Percentiles rank a stretch among this genome's conserved stretches.
Evolutionary conservation across 2,329 filamentous ascomycete genomes (phyloP).

Genomic region (Fusarium acutatum): DNA sequence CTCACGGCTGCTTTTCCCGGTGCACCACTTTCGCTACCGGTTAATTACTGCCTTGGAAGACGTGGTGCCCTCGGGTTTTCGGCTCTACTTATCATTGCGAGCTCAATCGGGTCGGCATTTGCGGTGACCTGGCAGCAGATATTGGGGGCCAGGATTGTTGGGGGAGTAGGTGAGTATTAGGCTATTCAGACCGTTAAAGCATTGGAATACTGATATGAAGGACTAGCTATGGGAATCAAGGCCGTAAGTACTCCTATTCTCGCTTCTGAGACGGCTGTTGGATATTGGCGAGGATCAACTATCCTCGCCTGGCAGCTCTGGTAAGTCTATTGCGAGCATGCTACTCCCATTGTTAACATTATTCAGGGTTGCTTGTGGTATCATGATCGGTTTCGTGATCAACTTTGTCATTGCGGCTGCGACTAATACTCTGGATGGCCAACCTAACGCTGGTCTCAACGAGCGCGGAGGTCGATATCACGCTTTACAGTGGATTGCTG

Average conservation of each 20-base stretch:
- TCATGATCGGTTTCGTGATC: constrained; percentile 37
- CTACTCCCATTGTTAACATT: not conserved
- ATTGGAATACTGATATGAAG: not conserved
- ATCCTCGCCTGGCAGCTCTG: constrained; percentile 59
- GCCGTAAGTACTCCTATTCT: constrained; percentile 58
- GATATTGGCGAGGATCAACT: constrained; percentile 58
- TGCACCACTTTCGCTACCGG: constrained; percentile 48
- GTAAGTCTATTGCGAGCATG: constrained; percentile 37
- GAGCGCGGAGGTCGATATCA: constrained; percentile 5
- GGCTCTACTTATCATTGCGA: constrained; percentile 49
- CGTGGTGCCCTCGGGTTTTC: constrained; percentile 51
- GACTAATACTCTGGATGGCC: not conserved
- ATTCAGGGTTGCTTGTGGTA: constrained; percentile 36
- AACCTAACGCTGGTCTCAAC: not conserved
- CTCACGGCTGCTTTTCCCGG: constrained; percentile 49
- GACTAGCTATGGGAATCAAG: constrained; percentile 56
- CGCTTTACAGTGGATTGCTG: constrained; percentile 46
- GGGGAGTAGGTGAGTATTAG: constrained; percentile 17
- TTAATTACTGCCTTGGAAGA: constrained; percentile 51
- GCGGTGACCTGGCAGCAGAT: constrained; percentile 44
- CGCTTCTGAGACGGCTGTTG: constrained; percentile 56
- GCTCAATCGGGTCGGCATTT: constrained; percentile 48
- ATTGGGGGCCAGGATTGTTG: constrained; percentile 41
- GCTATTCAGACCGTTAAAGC: not conserved
- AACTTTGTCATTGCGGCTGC: constrained; percentile 29